These are phyloP conservation scores for Lyophyllum semitale DNA, from an alignment of 768 basidiomycete genomes.

Conservation along the genomic window DNA sequence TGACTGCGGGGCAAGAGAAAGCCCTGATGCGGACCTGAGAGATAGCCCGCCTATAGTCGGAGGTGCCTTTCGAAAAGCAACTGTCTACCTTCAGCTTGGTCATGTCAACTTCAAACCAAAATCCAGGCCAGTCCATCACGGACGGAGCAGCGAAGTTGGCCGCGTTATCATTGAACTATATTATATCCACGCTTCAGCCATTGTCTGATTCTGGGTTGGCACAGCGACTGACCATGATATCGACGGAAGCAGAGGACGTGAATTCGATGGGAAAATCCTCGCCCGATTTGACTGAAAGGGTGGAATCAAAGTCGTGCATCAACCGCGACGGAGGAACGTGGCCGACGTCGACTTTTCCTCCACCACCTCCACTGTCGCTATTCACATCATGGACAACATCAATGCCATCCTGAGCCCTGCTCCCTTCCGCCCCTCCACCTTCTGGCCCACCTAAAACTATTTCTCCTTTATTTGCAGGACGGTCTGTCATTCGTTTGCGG, in stretches of 20 bases:
- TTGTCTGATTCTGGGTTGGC: neutral
- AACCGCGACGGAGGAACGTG: neutral
- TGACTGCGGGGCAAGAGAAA: neutral
- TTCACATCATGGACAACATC: neutral
- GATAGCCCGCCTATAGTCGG: neutral
- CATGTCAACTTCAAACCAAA: conserved; percentile 1
- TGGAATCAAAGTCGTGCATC: neutral
- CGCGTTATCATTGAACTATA: neutral
- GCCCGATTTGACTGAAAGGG: neutral
- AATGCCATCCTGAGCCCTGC: neutral
- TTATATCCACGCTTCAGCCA: neutral
- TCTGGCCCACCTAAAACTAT: neutral
- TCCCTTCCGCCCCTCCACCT: neutral
- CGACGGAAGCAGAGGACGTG: neutral
- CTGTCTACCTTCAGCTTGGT: neutral
- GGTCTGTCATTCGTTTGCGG: neutral
- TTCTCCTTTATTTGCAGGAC: neutral
- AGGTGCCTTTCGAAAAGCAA: neutral
- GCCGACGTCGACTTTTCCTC: neutral
- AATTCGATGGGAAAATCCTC: neutral
- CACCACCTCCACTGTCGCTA: neutral
- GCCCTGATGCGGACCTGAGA: neutral
- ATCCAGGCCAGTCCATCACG: neutral
- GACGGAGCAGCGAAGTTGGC: neutral
- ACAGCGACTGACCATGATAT: neutral